These are phyloP conservation scores for Claviceps pusilla DNA, from an alignment of 2,329 filamentous ascomycete genomes.

Conservation along the genomic window DNA sequence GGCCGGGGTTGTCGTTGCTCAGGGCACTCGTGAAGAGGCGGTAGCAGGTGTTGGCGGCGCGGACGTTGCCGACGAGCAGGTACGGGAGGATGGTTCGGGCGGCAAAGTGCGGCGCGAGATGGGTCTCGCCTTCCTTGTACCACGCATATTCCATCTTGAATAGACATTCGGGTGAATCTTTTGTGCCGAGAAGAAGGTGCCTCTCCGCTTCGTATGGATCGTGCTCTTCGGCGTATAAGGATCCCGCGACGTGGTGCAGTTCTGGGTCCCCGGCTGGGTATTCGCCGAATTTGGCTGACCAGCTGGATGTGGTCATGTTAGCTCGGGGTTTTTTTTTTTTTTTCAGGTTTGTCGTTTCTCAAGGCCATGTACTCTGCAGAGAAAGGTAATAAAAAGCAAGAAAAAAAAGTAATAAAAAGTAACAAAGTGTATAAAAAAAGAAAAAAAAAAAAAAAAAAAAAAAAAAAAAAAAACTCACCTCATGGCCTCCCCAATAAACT, in stretches of 20 bases:
- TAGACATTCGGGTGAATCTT: conserved; percentile 69
- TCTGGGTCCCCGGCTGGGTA: conserved; percentile 87
- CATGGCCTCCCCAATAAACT: conserved; percentile 76
- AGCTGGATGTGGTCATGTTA: conserved; percentile 24
- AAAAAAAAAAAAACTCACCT: conserved; percentile 31
- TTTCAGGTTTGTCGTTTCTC: neutral
- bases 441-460: conserved; percentile 5
- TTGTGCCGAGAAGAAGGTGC: conserved; percentile 77
- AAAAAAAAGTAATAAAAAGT: too few relatives aligned
- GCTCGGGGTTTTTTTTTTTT: neutral
- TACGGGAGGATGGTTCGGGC: conserved; percentile 82
- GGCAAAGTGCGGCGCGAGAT: conserved; percentile 74
- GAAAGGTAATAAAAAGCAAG: too few relatives aligned
- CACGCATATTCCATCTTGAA: conserved; percentile 79
- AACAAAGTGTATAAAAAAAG: too few relatives aligned
- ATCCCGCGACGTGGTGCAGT: conserved; percentile 80
- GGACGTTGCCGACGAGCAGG: conserved; percentile 76
- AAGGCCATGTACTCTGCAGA: neutral
- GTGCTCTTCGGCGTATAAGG: conserved; percentile 80
- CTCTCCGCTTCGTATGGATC: conserved; percentile 87
- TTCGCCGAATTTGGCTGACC: conserved; percentile 75
- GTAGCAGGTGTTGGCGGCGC: conserved; percentile 72
- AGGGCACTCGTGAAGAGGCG: conserved; percentile 40
- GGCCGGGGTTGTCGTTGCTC: conserved; percentile 26
- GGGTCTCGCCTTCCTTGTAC: conserved; percentile 80